phyloP scores from a whole-genome alignment of 2,329 filamentous ascomycete species.

The Colletotrichum endophyticum region DNA sequence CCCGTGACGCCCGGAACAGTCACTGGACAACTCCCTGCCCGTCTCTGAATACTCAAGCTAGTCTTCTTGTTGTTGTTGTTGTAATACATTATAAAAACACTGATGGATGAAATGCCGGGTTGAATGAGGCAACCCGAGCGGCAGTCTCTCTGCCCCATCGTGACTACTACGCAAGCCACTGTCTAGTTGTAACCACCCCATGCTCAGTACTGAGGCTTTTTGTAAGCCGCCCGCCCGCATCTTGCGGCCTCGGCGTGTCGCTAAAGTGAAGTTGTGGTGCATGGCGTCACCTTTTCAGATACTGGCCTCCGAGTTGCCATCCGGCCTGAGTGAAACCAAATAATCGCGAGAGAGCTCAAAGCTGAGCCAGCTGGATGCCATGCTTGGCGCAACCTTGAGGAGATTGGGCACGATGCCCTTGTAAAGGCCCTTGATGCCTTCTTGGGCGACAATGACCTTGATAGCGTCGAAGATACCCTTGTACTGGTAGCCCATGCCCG shows the following conservation, averaged over 20 bases:
- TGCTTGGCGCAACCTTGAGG: slow-evolving; percentile 95
- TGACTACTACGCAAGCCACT: neutral
- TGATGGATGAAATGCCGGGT: slow-evolving; percentile 1
- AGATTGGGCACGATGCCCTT: slow-evolving; percentile 96
- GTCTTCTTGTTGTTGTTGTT: neutral
- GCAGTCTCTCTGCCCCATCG: slow-evolving; percentile 9
- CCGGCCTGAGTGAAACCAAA: slow-evolving; percentile 66
- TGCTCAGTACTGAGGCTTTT: neutral
- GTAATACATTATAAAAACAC: slow-evolving; percentile 21
- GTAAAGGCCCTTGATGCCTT: slow-evolving; percentile 86
- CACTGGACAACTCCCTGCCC: neutral
- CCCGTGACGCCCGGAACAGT: neutral
- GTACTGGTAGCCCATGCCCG: slow-evolving; percentile 96
- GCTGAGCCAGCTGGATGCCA: slow-evolving; percentile 98
- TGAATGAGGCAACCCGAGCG: neutral
- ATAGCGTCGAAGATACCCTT: slow-evolving; percentile 86
- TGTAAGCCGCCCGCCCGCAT: neutral
- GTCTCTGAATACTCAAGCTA: neutral
- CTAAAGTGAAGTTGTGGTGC: neutral
- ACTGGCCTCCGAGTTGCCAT: slow-evolving; percentile 31
- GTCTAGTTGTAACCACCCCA: slow-evolving; percentile 4
- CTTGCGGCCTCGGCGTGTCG: neutral
- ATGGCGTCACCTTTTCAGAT: neutral
- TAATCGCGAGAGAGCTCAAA: slow-evolving; percentile 94
- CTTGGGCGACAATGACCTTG: slow-evolving; percentile 78